phyloP scores from a whole-genome alignment of 2,329 filamentous ascomycete species.

The Gyromitra esculenta region DNA sequence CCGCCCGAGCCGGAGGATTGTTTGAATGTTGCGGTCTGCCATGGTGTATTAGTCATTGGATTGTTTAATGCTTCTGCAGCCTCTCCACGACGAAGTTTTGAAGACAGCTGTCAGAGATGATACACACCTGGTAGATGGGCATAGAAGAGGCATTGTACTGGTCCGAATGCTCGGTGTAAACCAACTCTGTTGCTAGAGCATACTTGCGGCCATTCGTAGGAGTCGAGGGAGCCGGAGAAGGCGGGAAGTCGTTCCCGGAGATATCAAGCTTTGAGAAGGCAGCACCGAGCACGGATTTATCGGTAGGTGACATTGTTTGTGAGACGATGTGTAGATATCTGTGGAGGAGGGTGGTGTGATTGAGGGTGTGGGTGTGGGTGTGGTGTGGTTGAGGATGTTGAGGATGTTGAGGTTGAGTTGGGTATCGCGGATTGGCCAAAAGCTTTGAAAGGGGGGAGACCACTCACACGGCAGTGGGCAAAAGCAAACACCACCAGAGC shows the following conservation, averaged over 20 bases:
- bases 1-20: conserved; percentile 82
- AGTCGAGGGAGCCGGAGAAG: conserved; percentile 91
- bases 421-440: neutral
- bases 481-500: conserved; percentile 3
- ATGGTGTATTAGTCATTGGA: conserved; percentile 4
- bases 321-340: neutral
- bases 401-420: too few relatives aligned
- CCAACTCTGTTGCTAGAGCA: conserved; percentile 92
- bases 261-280: conserved; percentile 74
- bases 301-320: conserved; percentile 27
- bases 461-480: neutral
- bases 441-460: conserved; percentile 7
- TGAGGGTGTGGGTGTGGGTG: too few relatives aligned
- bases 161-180: conserved; percentile 94
- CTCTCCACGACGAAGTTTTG: neutral
- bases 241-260: conserved; percentile 84
- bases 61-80: neutral
- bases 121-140: conserved; percentile 85
- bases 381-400: too few relatives aligned
- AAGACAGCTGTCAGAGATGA: conserved; percentile 6
- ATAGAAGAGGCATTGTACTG: conserved; percentile 97
- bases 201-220: conserved; percentile 87
- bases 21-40: conserved; percentile 94
- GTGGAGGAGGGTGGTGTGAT: neutral
- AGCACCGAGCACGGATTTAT: conserved; percentile 51